phyloP scores from a whole-genome alignment of 2,329 filamentous ascomycete genomes.

The Pseudomassariella vexata region DNA sequence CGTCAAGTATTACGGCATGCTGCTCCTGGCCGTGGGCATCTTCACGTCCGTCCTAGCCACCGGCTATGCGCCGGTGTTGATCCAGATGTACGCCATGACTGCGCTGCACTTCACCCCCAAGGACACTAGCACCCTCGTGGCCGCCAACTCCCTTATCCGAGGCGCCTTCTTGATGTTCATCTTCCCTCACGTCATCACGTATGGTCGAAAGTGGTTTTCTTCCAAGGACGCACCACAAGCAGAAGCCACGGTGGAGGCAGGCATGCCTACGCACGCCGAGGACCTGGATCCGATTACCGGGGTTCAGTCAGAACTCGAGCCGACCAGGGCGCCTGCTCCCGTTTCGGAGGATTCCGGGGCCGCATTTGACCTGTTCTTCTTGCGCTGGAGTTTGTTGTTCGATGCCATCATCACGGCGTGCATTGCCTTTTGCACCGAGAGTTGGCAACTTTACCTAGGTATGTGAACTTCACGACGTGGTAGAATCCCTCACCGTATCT shows the following conservation, averaged over 20 bases:
- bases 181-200: constrained; percentile 18
- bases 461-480: constrained; percentile 1
- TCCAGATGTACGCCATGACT: constrained; percentile 19
- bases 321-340: constrained; percentile 11
- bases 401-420: constrained; percentile 16
- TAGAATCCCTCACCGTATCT: too few relatives aligned
- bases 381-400: constrained; percentile 16
- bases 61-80: constrained; percentile 15
- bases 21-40: constrained; percentile 15
- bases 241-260: constrained; percentile 8
- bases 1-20: constrained; percentile 13
- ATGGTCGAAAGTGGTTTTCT: constrained; percentile 12
- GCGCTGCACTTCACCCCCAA: constrained; percentile 14
- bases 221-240: neutral
- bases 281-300: constrained; percentile 12
- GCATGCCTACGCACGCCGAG: constrained; percentile 12
- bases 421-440: constrained; percentile 14
- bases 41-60: constrained; percentile 17
- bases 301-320: constrained; percentile 10
- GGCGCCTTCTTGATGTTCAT: constrained; percentile 19
- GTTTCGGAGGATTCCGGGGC: constrained; percentile 12
- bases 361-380: constrained; percentile 17
- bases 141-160: constrained; percentile 12
- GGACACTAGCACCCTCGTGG: constrained; percentile 16
- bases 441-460: constrained; percentile 20